phyloP scores from a whole-genome alignment of 805 yeast genomes.

The Candida mattraensis region DNA sequence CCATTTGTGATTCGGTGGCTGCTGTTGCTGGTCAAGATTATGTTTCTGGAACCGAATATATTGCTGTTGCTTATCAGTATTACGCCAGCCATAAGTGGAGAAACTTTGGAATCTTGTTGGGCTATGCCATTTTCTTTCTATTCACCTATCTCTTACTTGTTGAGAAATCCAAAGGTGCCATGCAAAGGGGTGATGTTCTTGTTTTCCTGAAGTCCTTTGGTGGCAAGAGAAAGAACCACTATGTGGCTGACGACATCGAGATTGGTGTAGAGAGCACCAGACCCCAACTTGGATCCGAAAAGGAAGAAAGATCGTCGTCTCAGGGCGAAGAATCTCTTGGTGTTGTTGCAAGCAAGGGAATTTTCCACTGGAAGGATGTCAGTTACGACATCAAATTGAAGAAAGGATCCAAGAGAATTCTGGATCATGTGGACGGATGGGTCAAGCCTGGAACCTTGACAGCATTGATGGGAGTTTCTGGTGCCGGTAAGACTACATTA shows the following conservation, averaged over 20 bases:
- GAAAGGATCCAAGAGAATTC: constrained; percentile 51
- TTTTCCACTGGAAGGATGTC: constrained; percentile 74
- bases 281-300: not conserved
- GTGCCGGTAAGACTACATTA: constrained; percentile 58
- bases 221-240: constrained; percentile 35
- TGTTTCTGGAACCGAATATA: constrained; percentile 54
- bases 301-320: constrained; percentile 4
- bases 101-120: constrained; percentile 65
- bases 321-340: constrained; percentile 18
- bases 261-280: constrained; percentile 9
- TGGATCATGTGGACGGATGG: constrained; percentile 71
- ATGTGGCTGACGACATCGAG: constrained; percentile 23
- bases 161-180: constrained; percentile 56
- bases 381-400: constrained; percentile 64
- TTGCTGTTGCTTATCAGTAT: constrained; percentile 53
- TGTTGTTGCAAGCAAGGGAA: constrained; percentile 35
- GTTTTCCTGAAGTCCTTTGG: constrained; percentile 51
- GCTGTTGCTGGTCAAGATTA: constrained; percentile 36
- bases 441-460: constrained; percentile 78
- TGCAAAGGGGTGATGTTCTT: constrained; percentile 65
- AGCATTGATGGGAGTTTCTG: constrained; percentile 63
- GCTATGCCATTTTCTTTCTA: constrained; percentile 53
- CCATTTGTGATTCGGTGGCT: constrained; percentile 54
- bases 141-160: constrained; percentile 48
- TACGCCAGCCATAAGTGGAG: constrained; percentile 68